phyloP scores from a whole-genome alignment of 345 rosid genomes.

The Gossypium bickii region DNA sequence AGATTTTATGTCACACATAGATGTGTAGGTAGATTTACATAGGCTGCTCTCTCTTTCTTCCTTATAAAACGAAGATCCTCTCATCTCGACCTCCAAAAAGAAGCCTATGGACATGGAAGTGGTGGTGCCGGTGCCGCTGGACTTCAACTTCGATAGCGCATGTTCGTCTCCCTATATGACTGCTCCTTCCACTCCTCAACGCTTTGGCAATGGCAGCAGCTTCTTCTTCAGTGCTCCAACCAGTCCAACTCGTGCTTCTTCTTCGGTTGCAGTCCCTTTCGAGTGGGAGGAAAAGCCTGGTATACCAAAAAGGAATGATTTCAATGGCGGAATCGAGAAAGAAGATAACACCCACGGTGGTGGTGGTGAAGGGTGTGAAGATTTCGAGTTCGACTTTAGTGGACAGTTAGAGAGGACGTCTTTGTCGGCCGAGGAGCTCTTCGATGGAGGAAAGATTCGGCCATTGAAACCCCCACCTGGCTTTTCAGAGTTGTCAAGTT shows the following conservation, averaged over 20 bases:
- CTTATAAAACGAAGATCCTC: not conserved
- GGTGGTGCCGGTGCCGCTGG: slow-evolving; percentile 31
- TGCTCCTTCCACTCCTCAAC: slow-evolving; percentile 94
- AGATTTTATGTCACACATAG: no score
- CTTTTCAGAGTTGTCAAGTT: slow-evolving; percentile 26
- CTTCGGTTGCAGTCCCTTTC: slow-evolving; percentile 33
- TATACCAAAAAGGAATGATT: slow-evolving; percentile 24
- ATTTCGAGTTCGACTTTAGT: slow-evolving; percentile 78
- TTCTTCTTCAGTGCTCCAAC: slow-evolving; percentile 60
- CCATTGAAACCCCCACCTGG: slow-evolving; percentile 55
- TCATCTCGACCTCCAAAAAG: not conserved
- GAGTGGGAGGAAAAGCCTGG: slow-evolving; percentile 47
- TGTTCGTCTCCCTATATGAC: slow-evolving; percentile 90
- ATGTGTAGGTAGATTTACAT: no score
- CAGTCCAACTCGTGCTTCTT: slow-evolving; percentile 49
- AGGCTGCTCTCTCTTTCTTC: not conserved
- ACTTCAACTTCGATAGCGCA: slow-evolving; percentile 73
- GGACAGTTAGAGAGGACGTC: slow-evolving; percentile 62
- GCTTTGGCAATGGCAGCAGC: slow-evolving; percentile 39
- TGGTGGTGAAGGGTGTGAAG: slow-evolving; percentile 32
- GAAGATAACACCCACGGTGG: not conserved
- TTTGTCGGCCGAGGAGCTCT: slow-evolving; percentile 85
- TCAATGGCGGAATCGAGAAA: not conserved
- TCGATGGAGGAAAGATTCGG: slow-evolving; percentile 77
- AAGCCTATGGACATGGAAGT: slow-evolving; percentile 46